Evolutionary conservation across 2,329 filamentous ascomycete species (phyloP).

Genomic region (Pseudogymnoascus sp.): DNA sequence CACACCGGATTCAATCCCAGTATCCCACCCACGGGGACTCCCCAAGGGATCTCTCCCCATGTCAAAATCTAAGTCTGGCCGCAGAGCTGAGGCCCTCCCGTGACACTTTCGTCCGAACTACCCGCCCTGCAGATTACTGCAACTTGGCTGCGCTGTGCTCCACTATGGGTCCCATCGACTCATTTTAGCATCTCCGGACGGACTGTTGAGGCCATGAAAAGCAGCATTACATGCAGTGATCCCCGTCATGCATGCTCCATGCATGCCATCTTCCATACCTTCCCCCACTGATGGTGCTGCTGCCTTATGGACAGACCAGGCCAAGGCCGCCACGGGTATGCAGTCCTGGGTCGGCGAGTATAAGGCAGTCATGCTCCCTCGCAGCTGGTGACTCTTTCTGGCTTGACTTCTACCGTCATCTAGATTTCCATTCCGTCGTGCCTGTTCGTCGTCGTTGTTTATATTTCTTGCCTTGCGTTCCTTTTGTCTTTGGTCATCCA

Average conservation of each 20-base stretch:
- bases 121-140: background rate
- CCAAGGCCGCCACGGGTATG: background rate
- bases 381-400: slow-evolving; percentile 6
- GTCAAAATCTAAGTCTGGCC: background rate
- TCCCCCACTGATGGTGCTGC: slow-evolving; percentile 3
- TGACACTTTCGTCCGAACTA: slow-evolving; percentile 8
- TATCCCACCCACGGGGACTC: background rate
- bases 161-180: slow-evolving; percentile 1
- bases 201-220: background rate
- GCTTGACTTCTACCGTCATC: slow-evolving; percentile 2
- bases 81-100: slow-evolving; percentile 5
- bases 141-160: background rate
- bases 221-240: slow-evolving; percentile 1
- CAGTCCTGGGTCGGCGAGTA: slow-evolving; percentile 1
- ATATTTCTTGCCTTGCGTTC: slow-evolving; percentile 6
- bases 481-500: slow-evolving; percentile 5
- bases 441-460: slow-evolving; percentile 9
- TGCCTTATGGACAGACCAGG: slow-evolving; percentile 2
- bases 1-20: background rate
- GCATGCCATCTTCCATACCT: slow-evolving; percentile 3
- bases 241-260: slow-evolving; percentile 5
- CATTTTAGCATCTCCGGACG: background rate
- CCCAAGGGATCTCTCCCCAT: background rate
- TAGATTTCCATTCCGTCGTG: slow-evolving; percentile 6
- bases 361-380: slow-evolving; percentile 10